Base-by-base conservation (phyloP, 768 basidiomycete genomes). In the Mycena pura region DNA sequence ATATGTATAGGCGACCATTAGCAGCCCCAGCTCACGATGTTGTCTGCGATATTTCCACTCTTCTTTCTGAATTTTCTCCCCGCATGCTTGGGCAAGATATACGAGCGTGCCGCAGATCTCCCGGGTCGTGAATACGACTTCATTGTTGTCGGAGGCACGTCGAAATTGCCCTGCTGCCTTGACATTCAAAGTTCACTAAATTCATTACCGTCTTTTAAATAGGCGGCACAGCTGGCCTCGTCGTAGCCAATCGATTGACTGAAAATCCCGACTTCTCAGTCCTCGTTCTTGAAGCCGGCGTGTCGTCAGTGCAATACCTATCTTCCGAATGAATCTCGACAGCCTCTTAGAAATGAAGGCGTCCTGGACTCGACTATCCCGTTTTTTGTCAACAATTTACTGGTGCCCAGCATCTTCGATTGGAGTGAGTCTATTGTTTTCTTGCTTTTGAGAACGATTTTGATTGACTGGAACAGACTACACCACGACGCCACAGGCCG, bases 391-490 rank as follows among this genome's bases (percentile, higher is more conserved):
- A 57, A 59, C 17, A 40, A 52, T 46, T 48, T 63, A 10, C 44
- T 55, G 34, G 66, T 63, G 8, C 47, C 69, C 28, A 72, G 70
- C 5, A 57, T 58, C 9, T 71, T 67, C 25, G 74, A 76, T 59
- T 76, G 75, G 74, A 75, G 78, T 24, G 17, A 28, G 25, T 24
- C 14, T 17, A 13, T 44, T 44, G 25, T 24, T 24, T 17, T 22
- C 27, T 44, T 11, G 22, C 6, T 9, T 21, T 2, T 6, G n/a
- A 19, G 8, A n/a, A 2, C 38, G 21, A 25, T 9, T 43, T 19
- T 15, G 10, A 22, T 10, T 27, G 7, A 15, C n/a, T 7, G 0
- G 8, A 14, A 36, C 19, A 52, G 58, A 52, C 22, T 60, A 45
- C 10, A 52, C 50, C 6, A 52, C 58, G 3, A 24, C 29, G 2